Base-by-base conservation (phyloP, 2,329 filamentous ascomycete species). In the Clonostachys byssicola region DNA sequence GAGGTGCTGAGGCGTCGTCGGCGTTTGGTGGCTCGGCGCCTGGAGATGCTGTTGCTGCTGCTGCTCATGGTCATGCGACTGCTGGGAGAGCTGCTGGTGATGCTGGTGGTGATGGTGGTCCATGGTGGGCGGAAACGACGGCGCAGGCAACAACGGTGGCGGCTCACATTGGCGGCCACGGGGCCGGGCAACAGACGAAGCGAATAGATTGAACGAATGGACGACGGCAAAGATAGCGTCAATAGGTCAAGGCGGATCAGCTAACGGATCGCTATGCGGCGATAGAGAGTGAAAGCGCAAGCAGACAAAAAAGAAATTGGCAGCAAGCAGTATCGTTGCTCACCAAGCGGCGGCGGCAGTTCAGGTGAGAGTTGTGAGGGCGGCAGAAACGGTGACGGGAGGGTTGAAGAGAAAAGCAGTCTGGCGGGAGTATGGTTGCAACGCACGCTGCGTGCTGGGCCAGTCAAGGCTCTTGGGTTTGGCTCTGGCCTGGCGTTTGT, bases 1-100 rank as follows among this genome's bases (percentile, higher is more conserved):
- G 23, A 30, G 23, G 46, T 10, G 35, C 40, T 30, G 23, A 30
- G 23, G 23, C 23, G 23, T 61, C 40, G 70, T 70, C 57, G 73
- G 70, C 16, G 64, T 67, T 47, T 72, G 63, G 46, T 72, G 65
- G 59, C 73, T 65, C 51, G 71, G 67, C 14, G 70, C 62, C 18
- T 66, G 39, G 45, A 61, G 59, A 39, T 58, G 55, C 43, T 56
- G 52, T 6, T 54, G 52, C 41, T 55, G 57, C 18, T 56, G 55
- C 20, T 53, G 54, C n/a, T 52, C 53, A 42, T 51, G 49, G 4
- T 52, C 48, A 7, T 52, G 51, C 12, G 52, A 45, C 40, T 55
- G 55, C 23, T 56, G 55, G 17, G 52, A 53, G 13, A 51, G 54
- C 42, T 50, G 49, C 5, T 53, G 50, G 6, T 52, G 48, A 20